These are phyloP conservation scores for Aspergillus luchuensis DNA, from an alignment of 2,329 filamentous ascomycete species.

Conservation along the genomic window DNA sequence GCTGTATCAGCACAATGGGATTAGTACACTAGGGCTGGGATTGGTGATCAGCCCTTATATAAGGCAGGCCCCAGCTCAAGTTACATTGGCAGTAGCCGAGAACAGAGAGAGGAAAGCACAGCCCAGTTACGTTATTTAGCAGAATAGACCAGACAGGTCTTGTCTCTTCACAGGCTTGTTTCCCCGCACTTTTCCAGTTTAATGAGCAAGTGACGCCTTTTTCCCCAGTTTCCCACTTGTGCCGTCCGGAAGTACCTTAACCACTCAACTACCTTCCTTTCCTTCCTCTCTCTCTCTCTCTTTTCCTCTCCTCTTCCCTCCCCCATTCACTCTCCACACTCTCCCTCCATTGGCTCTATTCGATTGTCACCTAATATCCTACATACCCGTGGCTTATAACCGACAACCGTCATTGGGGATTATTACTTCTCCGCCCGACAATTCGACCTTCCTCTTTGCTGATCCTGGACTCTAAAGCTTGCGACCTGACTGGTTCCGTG, in stretches of 20 bases:
- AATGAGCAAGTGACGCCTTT: conserved; percentile 2
- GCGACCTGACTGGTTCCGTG: conserved; percentile 20
- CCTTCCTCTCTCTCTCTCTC: conserved; percentile 12
- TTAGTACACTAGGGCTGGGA: conserved; percentile 8
- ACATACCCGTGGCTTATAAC: conserved; percentile 12
- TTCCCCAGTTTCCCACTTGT: conserved; percentile 26
- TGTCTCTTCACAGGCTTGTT: conserved; percentile 8
- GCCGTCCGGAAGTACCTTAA: neutral
- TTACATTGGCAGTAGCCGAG: neutral
- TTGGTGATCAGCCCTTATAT: conserved; percentile 4
- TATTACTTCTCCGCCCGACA: conserved; percentile 18
- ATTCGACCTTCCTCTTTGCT: conserved; percentile 17
- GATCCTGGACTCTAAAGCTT: conserved; percentile 19
- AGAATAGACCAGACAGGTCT: neutral
- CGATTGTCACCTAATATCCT: conserved; percentile 13
- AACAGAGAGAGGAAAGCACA: neutral
- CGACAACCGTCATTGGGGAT: conserved; percentile 15
- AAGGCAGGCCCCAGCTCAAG: neutral
- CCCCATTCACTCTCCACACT: conserved; percentile 9
- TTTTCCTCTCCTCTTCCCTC: conserved; percentile 13
- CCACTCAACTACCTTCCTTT: conserved; percentile 4
- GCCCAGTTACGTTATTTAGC: conserved; percentile 8
- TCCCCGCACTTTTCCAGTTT: conserved; percentile 22
- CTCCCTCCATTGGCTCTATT: conserved; percentile 18
- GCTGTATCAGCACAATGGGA: conserved; percentile 1